Evolutionary conservation across 169 alveolate species (phyloP).

Genomic region (Plasmodium ovale): DNA sequence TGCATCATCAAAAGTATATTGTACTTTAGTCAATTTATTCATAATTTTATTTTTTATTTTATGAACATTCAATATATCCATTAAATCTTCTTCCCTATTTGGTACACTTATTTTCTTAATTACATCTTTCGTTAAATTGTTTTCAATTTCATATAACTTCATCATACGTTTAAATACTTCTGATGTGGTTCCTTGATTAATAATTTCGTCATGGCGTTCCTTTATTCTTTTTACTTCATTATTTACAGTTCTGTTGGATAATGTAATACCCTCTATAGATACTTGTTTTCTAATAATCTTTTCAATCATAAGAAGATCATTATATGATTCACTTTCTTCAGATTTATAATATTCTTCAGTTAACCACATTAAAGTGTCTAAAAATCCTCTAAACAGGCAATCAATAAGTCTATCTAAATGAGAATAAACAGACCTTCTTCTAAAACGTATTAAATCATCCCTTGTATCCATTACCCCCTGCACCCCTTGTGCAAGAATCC

Average conservation of each 20-base stretch:
- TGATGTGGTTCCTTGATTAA: slow-evolving; percentile 1
- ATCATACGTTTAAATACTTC: slow-evolving; percentile 34
- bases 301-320: slow-evolving; percentile 9
- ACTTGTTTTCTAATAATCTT: slow-evolving; percentile 44
- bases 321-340: neutral
- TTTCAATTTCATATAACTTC: slow-evolving; percentile 32
- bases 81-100: neutral
- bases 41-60: no score
- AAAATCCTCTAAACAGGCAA: slow-evolving; percentile 54
- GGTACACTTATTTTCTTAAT: neutral
- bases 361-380: slow-evolving; percentile 35
- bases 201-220: slow-evolving; percentile 48
- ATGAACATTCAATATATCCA: no score
- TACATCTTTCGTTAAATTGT: slow-evolving; percentile 12
- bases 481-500: no score
- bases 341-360: slow-evolving; percentile 35
- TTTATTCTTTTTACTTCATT: slow-evolving; percentile 38
- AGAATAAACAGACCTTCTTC: slow-evolving; percentile 32
- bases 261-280: slow-evolving; percentile 30
- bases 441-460: slow-evolving; percentile 11
- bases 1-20: no score
- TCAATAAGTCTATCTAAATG: slow-evolving; percentile 19
- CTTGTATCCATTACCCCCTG: slow-evolving; percentile 15
- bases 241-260: slow-evolving; percentile 44
- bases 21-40: no score